Evolutionary conservation across 2,329 filamentous ascomycete genomes (phyloP), one percentile per base, ranked within the genome.

Genomic region (Epichloe gansuensis): DNA sequence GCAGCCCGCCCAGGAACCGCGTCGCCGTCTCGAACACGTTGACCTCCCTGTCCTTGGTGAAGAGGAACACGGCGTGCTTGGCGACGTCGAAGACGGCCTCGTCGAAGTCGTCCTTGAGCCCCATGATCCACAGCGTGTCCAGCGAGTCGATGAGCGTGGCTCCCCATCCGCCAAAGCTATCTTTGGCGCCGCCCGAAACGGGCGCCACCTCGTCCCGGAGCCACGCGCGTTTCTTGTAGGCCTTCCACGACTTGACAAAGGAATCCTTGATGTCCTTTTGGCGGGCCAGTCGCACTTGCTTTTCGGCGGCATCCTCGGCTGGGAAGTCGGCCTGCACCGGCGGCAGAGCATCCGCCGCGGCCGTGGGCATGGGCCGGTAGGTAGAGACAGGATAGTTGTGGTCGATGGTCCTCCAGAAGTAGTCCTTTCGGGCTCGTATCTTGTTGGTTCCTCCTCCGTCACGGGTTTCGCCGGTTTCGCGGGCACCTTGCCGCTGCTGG

Each of bases 91-190:
- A 65, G 2, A 76, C 72, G 4, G 80, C 79, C 21, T 73, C 63
- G 48, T 74, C 65, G 57, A 84, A 83, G 35, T 84, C 81, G 1
- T 75, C 67, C 35, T 72, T 65, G 43, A 83, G 63, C 6, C 66
- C 79, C 79, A 83, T 81, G 46, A 85, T 82, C 71, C 74, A 77
- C 2, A 84, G 72, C 0, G 80, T 81, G 55, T 83, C 80, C 49
- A 84, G 69, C 0, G 74, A 67, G 60, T 85, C 81, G 25, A 84
- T 74, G 48, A 83, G 63, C 0, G 80, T 82, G 3, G 79, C 80
- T 0, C 72, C 78, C 72, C 77, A 81, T 25, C 75, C 74, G 9
- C 76, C 75, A 58, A 78, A 78, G 0, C 66, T 65, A 52, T 76
- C 71, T 53, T 70, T 75, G 17, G 61, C 68, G n/a, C 61, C 60